A percentile compares a stretch with the other conserved stretches of the same genome.
Evolutionary conservation across 164 flowering plant species (phyloP).

Genomic region (Cinnamomum chago): DNA sequence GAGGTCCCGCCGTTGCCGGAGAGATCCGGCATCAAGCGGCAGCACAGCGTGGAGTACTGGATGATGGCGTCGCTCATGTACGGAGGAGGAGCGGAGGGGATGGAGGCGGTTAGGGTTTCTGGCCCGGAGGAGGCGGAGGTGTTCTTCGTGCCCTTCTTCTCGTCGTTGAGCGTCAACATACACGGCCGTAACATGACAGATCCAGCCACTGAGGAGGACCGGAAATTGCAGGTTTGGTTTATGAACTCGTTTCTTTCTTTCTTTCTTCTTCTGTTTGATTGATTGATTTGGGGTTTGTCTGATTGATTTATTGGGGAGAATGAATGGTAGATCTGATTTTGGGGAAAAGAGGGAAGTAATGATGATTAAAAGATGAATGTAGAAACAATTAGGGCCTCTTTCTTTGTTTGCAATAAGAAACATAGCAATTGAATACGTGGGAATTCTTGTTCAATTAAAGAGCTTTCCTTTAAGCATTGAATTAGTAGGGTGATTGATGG

Average conservation of each 20-base stretch:
- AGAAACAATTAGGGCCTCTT: background rate
- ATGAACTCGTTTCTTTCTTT: background rate
- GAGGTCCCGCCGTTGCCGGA: constrained; percentile 63
- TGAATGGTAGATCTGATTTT: background rate
- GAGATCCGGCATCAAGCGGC: constrained; percentile 61
- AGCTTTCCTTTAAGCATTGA: too few species aligned
- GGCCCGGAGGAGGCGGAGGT: constrained; percentile 77
- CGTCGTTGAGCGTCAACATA: constrained; percentile 82
- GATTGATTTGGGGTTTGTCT: background rate
- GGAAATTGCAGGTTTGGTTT: constrained; percentile 57
- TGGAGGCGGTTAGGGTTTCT: constrained; percentile 70
- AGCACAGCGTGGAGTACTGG: constrained; percentile 98
- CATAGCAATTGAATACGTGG: too few species aligned
- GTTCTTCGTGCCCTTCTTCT: constrained; percentile 92
- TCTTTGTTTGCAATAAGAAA: too few species aligned
- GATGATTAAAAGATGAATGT: background rate
- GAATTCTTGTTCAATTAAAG: too few species aligned
- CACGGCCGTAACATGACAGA: constrained; percentile 86
- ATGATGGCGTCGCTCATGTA: constrained; percentile 73
- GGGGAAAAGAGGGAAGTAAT: background rate
- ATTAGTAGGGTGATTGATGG: too few species aligned
- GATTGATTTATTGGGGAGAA: background rate
- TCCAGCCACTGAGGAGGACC: constrained; percentile 67
- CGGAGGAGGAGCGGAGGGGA: constrained; percentile 26
- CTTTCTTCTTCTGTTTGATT: background rate